Percentiles rank a stretch among this genome's conserved stretches.
Evolutionary conservation across 352 stramenopile species (phyloP).

Genomic region (Pythium pyrilobum): DNA sequence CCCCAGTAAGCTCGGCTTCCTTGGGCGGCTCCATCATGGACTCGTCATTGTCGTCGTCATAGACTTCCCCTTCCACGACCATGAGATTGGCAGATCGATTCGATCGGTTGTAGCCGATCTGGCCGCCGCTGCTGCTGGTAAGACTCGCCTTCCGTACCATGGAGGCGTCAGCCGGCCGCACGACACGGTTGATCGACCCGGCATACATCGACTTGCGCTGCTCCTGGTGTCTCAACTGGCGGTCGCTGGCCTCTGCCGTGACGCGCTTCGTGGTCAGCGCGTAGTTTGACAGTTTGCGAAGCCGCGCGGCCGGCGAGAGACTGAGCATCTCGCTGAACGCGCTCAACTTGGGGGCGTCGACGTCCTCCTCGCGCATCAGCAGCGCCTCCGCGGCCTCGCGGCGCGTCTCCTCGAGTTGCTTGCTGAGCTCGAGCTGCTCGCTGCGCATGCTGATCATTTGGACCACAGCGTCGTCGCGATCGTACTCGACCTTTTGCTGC

Average conservation of each 20-base stretch:
- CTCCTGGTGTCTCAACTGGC: constrained; percentile 10
- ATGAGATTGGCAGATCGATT: constrained; percentile 2
- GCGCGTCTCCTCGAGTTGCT: constrained; percentile 35
- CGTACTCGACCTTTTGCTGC: constrained; percentile 43
- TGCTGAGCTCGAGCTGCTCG: constrained; percentile 29
- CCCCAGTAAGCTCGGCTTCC: neutral
- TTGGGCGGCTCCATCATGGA: constrained; percentile 19
- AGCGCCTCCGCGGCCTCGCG: constrained; percentile 42
- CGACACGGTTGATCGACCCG: constrained; percentile 4
- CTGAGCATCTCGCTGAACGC: constrained; percentile 37
- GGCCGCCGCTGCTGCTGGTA: neutral
- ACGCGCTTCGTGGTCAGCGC: constrained; percentile 21
- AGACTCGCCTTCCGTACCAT: constrained; percentile 15
- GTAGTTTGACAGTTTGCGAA: constrained; percentile 15
- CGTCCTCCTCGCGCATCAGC: constrained; percentile 71
- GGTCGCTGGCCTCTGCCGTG: neutral
- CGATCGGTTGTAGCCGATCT: neutral
- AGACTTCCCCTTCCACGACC: neutral
- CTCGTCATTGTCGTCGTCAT: constrained; percentile 6
- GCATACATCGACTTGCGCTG: constrained; percentile 20
- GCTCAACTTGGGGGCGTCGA: constrained; percentile 37
- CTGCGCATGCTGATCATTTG: constrained; percentile 33
- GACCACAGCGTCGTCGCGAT: constrained; percentile 47
- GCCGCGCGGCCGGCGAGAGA: constrained; percentile 3
- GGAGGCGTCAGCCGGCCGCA: constrained; percentile 10